Evolutionary conservation across 345 rosid genomes (phyloP).

Genomic region (Lumnitzera racemosa): DNA sequence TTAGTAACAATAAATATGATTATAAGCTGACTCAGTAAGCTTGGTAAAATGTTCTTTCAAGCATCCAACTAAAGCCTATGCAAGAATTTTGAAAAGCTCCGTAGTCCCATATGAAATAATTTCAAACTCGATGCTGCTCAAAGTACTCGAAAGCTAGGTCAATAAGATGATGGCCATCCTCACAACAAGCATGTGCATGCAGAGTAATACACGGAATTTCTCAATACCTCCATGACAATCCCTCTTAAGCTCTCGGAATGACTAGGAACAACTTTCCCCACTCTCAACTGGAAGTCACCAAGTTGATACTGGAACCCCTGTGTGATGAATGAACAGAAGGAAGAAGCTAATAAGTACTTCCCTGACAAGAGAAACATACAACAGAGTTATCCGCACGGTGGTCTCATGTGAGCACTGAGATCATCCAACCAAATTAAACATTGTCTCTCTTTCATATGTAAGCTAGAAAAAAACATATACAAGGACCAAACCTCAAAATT

Average conservation of each 20-base stretch:
- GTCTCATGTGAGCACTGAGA: background rate
- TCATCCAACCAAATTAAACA: background rate
- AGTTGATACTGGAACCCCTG: conserved; percentile 86
- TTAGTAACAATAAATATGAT: too few relatives aligned
- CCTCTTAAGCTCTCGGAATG: conserved; percentile 85
- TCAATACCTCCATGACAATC: conserved; percentile 85
- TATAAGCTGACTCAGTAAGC: too few relatives aligned
- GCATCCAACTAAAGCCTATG: too few relatives aligned
- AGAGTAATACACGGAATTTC: conserved; percentile 2
- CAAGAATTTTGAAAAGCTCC: too few relatives aligned
- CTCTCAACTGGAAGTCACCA: conserved; percentile 82
- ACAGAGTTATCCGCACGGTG: background rate
- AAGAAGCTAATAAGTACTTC: background rate
- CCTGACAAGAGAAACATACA: background rate
- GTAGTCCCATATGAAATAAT: too few relatives aligned
- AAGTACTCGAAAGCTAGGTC: too few relatives aligned
- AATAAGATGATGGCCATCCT: too few relatives aligned
- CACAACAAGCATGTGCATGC: background rate
- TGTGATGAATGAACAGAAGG: conserved; percentile 5
- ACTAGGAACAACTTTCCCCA: conserved; percentile 78
- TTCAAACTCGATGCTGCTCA: too few relatives aligned
- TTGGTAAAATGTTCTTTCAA: too few relatives aligned
- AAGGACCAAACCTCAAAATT: conserved; percentile 48
- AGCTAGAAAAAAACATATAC: background rate
- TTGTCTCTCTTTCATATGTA: background rate